These are phyloP conservation scores for Samsoniella hepiali DNA, from an alignment of 2,329 filamentous ascomycete genomes.

Conservation along the genomic window DNA sequence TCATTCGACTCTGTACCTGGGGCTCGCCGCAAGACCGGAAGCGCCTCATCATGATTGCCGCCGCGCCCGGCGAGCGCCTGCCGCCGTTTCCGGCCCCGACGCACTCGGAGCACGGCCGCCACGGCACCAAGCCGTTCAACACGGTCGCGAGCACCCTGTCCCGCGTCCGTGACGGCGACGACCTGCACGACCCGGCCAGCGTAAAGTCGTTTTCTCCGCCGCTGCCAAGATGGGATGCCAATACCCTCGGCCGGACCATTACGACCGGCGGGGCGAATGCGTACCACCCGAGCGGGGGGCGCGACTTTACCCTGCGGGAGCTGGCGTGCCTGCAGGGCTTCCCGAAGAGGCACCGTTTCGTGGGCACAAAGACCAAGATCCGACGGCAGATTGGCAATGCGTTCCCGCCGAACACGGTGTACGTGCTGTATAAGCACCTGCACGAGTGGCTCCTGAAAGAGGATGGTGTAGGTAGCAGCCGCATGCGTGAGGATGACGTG, in stretches of 20 bases:
- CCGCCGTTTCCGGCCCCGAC: constrained; percentile 63
- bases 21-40: constrained; percentile 48
- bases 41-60: constrained; percentile 55
- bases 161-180: constrained; percentile 35
- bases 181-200: constrained; percentile 39
- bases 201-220: constrained; percentile 29
- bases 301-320: constrained; percentile 66
- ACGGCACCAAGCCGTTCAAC: constrained; percentile 35
- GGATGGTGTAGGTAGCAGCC: constrained; percentile 37
- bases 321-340: constrained; percentile 69
- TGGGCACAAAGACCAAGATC: constrained; percentile 37
- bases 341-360: constrained; percentile 57
- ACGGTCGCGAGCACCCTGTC: constrained; percentile 43
- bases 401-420: constrained; percentile 61
- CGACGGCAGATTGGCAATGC: constrained; percentile 75
- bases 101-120: constrained; percentile 44
- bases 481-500: constrained; percentile 21
- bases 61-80: constrained; percentile 66
- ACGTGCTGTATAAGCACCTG: constrained; percentile 48
- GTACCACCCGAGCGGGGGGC: constrained; percentile 61
- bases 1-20: constrained; percentile 52
- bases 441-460: constrained; percentile 42
- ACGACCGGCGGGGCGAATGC: constrained; percentile 62
- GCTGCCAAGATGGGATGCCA: constrained; percentile 41
- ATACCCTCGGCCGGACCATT: constrained; percentile 54